Evolutionary conservation across 2,329 filamentous ascomycete genomes (phyloP).

Genomic region (Epichloe brachyelytri): DNA sequence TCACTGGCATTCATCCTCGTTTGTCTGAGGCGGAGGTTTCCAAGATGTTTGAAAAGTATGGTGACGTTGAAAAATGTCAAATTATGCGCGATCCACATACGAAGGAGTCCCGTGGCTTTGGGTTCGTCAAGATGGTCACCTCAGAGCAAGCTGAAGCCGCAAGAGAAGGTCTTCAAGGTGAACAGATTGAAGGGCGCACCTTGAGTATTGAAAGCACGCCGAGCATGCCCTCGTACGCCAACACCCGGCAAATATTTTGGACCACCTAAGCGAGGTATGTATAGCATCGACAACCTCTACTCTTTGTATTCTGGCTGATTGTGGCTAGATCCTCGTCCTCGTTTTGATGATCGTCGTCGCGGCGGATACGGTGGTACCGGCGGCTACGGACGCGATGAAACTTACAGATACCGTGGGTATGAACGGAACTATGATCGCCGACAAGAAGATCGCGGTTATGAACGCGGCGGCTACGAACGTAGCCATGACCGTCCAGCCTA

Average conservation of each 20-base stretch:
- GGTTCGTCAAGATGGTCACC: constrained; percentile 98
- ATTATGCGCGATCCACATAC: constrained; percentile 99
- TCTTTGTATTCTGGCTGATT: background rate
- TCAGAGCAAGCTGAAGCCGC: constrained; percentile 92
- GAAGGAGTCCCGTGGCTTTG: constrained; percentile 96
- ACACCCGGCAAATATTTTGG: constrained; percentile 99
- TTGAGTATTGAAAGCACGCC: constrained; percentile 97
- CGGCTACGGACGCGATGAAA: constrained; percentile 39
- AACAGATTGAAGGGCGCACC: constrained; percentile 87
- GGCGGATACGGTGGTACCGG: constrained; percentile 40
- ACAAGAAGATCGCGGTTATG: constrained; percentile 32
- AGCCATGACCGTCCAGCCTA: constrained; percentile 24
- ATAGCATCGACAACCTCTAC: background rate
- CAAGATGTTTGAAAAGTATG: constrained; percentile 96
- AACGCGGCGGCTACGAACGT: constrained; percentile 34
- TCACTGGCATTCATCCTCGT: constrained; percentile 92
- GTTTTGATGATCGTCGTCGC: constrained; percentile 50
- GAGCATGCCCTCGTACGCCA: constrained; percentile 84
- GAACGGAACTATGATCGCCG: constrained; percentile 30
- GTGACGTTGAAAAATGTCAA: constrained; percentile 96
- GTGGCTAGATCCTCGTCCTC: constrained; percentile 24
- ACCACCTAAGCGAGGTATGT: constrained; percentile 87
- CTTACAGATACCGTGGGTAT: constrained; percentile 41
- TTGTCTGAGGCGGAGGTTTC: constrained; percentile 82
- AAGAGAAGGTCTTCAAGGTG: constrained; percentile 89